Base-by-base conservation (phyloP, 345 rosid genomes). In the Dimocarpus longan region DNA sequence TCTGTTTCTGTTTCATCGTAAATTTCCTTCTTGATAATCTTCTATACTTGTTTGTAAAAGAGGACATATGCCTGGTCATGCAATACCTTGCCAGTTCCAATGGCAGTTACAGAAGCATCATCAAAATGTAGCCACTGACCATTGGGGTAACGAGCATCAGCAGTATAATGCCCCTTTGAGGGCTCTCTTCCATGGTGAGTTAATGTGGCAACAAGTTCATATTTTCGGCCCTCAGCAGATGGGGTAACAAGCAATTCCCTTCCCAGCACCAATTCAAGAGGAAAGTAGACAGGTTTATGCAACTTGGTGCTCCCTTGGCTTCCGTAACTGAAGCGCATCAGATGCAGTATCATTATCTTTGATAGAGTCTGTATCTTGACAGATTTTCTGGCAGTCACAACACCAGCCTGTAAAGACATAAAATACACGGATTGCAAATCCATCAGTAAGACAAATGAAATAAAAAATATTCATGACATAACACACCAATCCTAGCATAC, bases 151-250 rank as follows among this genome's bases (percentile, higher is more conserved):
- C 92, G 87, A 10, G 91, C 93, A 85, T 96, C 99, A 2, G 99
- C 87, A 2, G 98, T 94, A 63, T 96, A 96, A 83, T 96, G 98
- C 44, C 98, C 99, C 87, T 92, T 94, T 0, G 97, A 94, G 5
- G 97, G 95, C 57, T 94, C 97, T 80, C 93, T 81, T 70, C 99
- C 99, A 43, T 93, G 98, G 87, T 96, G 99, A 37, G 98, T 94
- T 54, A 96, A 72, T 0, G 99, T 93, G 6, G 98, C 98, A 70
- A 94, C 93, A 68, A 96, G 99, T 83, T 94, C 95, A 76, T 96
- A 94, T 76, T 84, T 96, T 66, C 94, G 87, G 24, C 97, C 83
- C 98, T 88, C 89, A 39, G 85, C 87, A 8, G 93, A 82, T 66
- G 92, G 73, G 71, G 93, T 91, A 71, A 82, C 89, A 59, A 96